These are phyloP conservation scores for Entoloma clypeatum DNA, from an alignment of 1,284 basidiomycete species.

Conservation along the genomic window DNA sequence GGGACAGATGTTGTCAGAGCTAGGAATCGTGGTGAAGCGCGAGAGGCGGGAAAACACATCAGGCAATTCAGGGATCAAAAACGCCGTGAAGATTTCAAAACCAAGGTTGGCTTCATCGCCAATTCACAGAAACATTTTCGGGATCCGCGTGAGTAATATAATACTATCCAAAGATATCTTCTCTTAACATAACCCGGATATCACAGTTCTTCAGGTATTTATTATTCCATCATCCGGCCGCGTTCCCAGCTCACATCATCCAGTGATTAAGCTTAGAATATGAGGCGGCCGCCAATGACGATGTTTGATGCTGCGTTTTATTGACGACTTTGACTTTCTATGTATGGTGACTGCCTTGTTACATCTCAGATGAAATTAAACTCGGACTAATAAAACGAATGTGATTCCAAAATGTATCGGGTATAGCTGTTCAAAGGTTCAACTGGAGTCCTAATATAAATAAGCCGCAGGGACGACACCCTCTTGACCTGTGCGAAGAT, in stretches of 20 bases:
- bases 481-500: slow-evolving; percentile 72
- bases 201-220: slow-evolving; percentile 23
- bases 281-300: not conserved
- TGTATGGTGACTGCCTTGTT: too few species aligned
- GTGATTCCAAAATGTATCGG: slow-evolving; percentile 15
- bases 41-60: slow-evolving; percentile 87
- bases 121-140: slow-evolving; percentile 92
- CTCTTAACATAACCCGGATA: slow-evolving; percentile 1
- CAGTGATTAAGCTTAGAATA: slow-evolving; percentile 4
- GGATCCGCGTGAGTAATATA: slow-evolving; percentile 44
- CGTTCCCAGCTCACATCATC: not conserved
- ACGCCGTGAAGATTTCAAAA: slow-evolving; percentile 81
- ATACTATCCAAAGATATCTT: not conserved
- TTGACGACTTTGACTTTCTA: too few species aligned
- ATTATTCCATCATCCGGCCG: not conserved
- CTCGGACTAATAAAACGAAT: slow-evolving; percentile 7
- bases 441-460: slow-evolving; percentile 54
- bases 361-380: too few species aligned
- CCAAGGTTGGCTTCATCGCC: slow-evolving; percentile 70
- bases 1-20: slow-evolving; percentile 85
- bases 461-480: slow-evolving; percentile 89
- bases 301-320: not conserved
- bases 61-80: slow-evolving; percentile 83
- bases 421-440: slow-evolving; percentile 20
- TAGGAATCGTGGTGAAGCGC: slow-evolving; percentile 92